Evolutionary conservation across 2,329 filamentous ascomycete genomes (phyloP).

Genomic region (Claviceps digitariae): DNA sequence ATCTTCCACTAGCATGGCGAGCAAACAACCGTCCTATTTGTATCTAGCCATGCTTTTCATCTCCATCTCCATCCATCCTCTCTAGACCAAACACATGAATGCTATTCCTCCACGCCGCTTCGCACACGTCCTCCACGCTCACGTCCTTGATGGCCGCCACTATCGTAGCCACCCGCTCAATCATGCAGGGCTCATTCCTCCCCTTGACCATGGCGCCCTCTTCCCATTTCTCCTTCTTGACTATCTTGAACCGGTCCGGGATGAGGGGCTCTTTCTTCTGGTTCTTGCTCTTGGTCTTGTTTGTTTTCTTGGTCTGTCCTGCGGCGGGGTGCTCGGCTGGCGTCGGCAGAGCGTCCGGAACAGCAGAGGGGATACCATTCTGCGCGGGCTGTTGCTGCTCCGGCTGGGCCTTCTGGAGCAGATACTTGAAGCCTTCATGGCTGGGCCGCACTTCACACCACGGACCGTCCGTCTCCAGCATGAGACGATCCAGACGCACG

Average conservation of each 20-base stretch:
- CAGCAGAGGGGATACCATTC: slow-evolving; percentile 14
- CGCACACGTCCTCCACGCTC: slow-evolving; percentile 66
- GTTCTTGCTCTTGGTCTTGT: slow-evolving; percentile 27
- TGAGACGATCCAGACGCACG: slow-evolving; percentile 65
- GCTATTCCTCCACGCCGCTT: slow-evolving; percentile 76
- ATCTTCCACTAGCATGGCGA: background rate
- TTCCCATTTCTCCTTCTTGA: slow-evolving; percentile 94
- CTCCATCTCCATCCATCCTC: too few species aligned
- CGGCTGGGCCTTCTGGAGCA: slow-evolving; percentile 30
- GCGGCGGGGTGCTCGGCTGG: slow-evolving; percentile 15
- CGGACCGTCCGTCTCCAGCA: slow-evolving; percentile 94
- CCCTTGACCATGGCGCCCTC: slow-evolving; percentile 86
- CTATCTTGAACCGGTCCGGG: slow-evolving; percentile 60
- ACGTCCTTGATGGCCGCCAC: slow-evolving; percentile 78
- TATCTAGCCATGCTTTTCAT: background rate
- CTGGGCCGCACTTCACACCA: slow-evolving; percentile 92
- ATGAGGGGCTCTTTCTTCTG: slow-evolving; percentile 51
- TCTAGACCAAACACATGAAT: slow-evolving; percentile 61
- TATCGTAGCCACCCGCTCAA: slow-evolving; percentile 75
- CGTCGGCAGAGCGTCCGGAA: slow-evolving; percentile 6
- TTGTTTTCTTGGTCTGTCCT: slow-evolving; percentile 20
- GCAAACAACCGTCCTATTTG: background rate
- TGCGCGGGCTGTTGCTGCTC: slow-evolving; percentile 10
- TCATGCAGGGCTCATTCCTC: slow-evolving; percentile 82
- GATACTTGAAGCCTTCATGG: slow-evolving; percentile 69